Conservation (phyloP, 306 rosid genomes). For the Prunus fruticosa region DNA sequence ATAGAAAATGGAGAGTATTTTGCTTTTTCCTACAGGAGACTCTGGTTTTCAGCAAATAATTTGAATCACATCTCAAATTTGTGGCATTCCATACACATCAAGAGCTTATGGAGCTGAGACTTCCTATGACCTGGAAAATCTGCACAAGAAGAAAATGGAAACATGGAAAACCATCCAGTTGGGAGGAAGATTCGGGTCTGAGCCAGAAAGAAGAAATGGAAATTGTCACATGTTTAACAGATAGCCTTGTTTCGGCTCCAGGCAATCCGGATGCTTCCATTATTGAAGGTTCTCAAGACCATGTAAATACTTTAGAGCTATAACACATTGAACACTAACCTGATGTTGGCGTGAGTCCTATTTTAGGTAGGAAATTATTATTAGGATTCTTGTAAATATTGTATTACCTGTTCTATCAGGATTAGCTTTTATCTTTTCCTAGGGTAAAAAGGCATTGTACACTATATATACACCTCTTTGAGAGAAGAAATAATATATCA, state of each 20-base stretch:
- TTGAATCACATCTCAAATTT: slow-evolving; percentile 49
- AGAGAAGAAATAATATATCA: too few relatives aligned
- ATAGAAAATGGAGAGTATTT: slow-evolving; percentile 53
- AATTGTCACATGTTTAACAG: slow-evolving; percentile 17
- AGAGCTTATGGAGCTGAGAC: slow-evolving; percentile 36
- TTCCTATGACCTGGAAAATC: slow-evolving; percentile 35
- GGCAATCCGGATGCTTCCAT: slow-evolving; percentile 13
- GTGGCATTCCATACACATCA: slow-evolving; percentile 43
- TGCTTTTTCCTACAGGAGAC: slow-evolving; percentile 46
- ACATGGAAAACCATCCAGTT: slow-evolving; percentile 34
- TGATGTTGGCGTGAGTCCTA: too few relatives aligned
- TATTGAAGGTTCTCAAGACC: slow-evolving; percentile 27
- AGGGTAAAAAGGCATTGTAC: too few relatives aligned
- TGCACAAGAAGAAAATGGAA: slow-evolving; percentile 27
- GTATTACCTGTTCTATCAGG: too few relatives aligned
- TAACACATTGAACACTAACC: too few relatives aligned
- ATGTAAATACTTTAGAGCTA: too few relatives aligned
- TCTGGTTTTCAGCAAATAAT: slow-evolving; percentile 49
- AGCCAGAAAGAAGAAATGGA: slow-evolving; percentile 36
- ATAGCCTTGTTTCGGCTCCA: slow-evolving; percentile 27
- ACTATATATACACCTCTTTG: too few relatives aligned
- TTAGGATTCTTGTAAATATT: too few relatives aligned
- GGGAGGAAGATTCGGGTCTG: slow-evolving; percentile 40
- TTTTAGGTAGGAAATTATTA: too few relatives aligned
- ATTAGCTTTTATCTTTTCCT: too few relatives aligned